Evolutionary conservation across 1,139 yeast genomes (phyloP), one percentile per base, ranked within the genome.

Genomic region (Suhomyces choctaworum): DNA sequence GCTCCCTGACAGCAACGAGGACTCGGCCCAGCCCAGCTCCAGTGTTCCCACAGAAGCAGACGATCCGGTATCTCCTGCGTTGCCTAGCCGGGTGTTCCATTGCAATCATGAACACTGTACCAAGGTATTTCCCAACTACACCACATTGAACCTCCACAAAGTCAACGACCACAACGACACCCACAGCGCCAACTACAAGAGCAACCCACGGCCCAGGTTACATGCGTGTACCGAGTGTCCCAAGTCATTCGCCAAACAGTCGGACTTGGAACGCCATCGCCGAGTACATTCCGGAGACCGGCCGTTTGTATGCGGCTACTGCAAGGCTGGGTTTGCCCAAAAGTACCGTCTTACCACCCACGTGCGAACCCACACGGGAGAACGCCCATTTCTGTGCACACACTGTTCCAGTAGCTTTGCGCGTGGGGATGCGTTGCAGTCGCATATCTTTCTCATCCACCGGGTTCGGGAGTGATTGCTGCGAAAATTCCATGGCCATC

Each of bases 211-310:
- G 11, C 24, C 24, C 7, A 22, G 10, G 11, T 9, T 6, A 7
- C 58, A 55, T 31, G 29, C 38, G 13, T 56, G 61, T 38, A 37
- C 43, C 19, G 50, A 45, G 6, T 56, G 61, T 33, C 39, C 35
- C 11, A 49, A 45, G 38, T 37, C 51, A 30, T 57, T 56, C 40
- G 48, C 48, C 16, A 57, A 57, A 31, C 37, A 42, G 5, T 48
- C 54, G 17, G 62, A 57, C 37, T 48, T 56, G 39, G 51, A 50
- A 7, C 46, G 62, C 31, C 62, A 57, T 33, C 34, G 37, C 14
- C 41, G 61, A 14, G 47, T 52, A 27, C 62, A 57, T 36, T 50
- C 62, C 6, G 64, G 61, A 16, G 62, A 56, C 29, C 41, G 56
- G 20, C 62, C 62, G 6, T 57, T 40, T 31, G 47, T 45, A 19